Conservation (phyloP, 2,329 filamentous ascomycete species). For the Colletotrichum lentis region DNA sequence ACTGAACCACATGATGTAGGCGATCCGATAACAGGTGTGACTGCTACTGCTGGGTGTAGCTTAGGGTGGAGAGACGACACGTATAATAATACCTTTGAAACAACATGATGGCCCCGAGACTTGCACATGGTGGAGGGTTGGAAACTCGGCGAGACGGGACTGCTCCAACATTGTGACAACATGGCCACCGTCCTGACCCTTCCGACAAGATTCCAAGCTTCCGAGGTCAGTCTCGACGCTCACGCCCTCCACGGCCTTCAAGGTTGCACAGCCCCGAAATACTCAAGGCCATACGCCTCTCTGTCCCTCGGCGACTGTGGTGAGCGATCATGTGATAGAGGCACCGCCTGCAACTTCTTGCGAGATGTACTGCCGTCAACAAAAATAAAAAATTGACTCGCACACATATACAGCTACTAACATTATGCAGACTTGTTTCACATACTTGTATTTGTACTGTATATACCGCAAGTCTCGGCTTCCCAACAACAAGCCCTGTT, state of each 20-base stretch:
- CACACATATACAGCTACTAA: not conserved
- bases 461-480: slow-evolving; percentile 13
- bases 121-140: no score
- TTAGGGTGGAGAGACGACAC: no score
- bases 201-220: not conserved
- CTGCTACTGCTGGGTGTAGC: no score
- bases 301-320: not conserved
- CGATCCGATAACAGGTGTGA: not conserved
- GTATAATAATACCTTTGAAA: no score
- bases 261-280: not conserved
- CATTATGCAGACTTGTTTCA: not conserved
- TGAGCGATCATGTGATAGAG: not conserved
- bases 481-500: slow-evolving; percentile 18
- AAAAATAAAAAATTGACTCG: no score
- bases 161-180: not conserved
- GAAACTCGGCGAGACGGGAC: no score
- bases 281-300: not conserved
- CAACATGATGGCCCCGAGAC: no score
- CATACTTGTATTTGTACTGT: slow-evolving; percentile 29
- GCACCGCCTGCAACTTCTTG: not conserved
- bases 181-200: not conserved
- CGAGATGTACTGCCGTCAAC: not conserved
- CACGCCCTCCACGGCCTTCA: not conserved
- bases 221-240: not conserved
- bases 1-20: no score